phyloP scores from a whole-genome alignment of 2,329 filamentous ascomycete genomes.

The Pezicula neosporulosa region DNA sequence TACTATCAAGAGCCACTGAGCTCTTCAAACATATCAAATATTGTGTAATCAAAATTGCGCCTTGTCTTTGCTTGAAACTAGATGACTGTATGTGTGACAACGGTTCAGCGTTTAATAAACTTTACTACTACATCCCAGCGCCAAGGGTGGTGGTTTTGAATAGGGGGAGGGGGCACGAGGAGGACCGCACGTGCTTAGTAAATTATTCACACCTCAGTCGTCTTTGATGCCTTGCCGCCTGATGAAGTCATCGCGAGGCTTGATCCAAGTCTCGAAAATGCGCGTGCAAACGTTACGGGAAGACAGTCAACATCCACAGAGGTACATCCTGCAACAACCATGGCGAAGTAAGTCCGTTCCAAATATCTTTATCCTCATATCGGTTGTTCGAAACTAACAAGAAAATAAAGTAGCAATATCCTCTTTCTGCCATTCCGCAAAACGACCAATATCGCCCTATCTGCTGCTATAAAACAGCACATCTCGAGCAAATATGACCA shows the following conservation, averaged over 20 bases:
- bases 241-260: conserved; percentile 1
- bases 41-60: too few species aligned
- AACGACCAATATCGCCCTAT: conserved; percentile 74
- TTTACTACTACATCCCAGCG: too few species aligned
- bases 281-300: not conserved
- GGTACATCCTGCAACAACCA: not conserved
- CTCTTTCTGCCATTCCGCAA: conserved; percentile 70
- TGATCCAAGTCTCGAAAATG: not conserved
- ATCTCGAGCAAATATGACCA: conserved; percentile 99
- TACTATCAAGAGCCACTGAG: too few species aligned
- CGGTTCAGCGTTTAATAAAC: too few species aligned
- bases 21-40: too few species aligned
- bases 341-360: not conserved
- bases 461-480: conserved; percentile 84
- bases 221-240: not conserved
- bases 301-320: not conserved
- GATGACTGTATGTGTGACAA: too few species aligned
- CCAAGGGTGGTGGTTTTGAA: too few species aligned
- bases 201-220: too few species aligned
- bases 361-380: not conserved
- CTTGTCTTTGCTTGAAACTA: too few species aligned
- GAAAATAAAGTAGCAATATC: conserved; percentile 22
- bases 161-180: too few species aligned
- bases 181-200: too few species aligned
- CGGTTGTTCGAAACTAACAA: not conserved